Evolutionary conservation across 2,329 filamentous ascomycete species (phyloP), one percentile per base, ranked within the genome.

Genomic region (Nemania sp.): DNA sequence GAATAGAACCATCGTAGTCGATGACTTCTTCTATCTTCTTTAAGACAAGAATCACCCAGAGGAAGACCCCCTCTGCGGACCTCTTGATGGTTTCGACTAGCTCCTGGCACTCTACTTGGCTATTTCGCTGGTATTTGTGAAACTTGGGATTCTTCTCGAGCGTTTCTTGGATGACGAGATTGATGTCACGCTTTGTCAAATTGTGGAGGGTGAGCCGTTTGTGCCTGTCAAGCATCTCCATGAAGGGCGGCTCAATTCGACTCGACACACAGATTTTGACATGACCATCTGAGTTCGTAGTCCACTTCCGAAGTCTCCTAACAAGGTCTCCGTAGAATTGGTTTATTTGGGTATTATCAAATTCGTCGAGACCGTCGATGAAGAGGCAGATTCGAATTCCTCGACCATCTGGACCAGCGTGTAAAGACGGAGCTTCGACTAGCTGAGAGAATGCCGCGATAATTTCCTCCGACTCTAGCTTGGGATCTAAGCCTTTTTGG

Each of bases 311-410:
- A 5, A 49, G 47, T 11, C 12, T 49, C 2, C 15, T 6, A 8
- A 49, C 47, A 28, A 49, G 47, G 2, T 28, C 15, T 28, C 30
- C 31, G n/a, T 49, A 20, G 9, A 39, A 34, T 36, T 49, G 47
- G 11, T 22, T 20, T 3, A 36, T 34, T 14, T 34, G 14, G 9
- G 20, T 22, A 36, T 20, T 43, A 24, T 49, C 47, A n/a, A 34
- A 49, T 8, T 49, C 47, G 14, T 49, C 47, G 11, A 49, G 36
- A 12, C 47, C 47, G 28, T 49, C 47, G n/a, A 49, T 36, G 14
- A 49, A 49, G 22, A 49, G 30, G 20, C 47, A 49, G 5, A 49
- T 49, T 36, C 47, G 47, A 11, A 43, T 42, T 26, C 47, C 37
- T 7, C n/a, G 20, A 43, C 39, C 20, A 19, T 22, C n/a, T 11